A percentile compares a stretch with the other conserved stretches of the same genome.
Conservation (phyloP, 768 basidiomycete genomes). For the Pisolithus marmoratus region DNA sequence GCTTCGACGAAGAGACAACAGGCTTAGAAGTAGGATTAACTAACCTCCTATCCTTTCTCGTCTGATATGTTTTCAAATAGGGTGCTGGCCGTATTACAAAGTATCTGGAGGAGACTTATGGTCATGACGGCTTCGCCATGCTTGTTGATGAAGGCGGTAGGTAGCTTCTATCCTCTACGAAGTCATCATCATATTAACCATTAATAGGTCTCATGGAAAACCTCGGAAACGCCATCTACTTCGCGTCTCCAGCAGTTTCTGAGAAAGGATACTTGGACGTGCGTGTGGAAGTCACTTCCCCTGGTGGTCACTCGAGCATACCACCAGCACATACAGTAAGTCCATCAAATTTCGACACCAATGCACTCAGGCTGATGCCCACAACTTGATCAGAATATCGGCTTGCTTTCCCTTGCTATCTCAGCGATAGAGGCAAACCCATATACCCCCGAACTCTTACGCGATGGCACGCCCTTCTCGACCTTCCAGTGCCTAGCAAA, state of each 20-base stretch:
- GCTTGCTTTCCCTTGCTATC: constrained; percentile 63
- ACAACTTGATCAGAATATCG: constrained; percentile 52
- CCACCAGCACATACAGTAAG: constrained; percentile 72
- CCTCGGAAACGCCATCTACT: constrained; percentile 14
- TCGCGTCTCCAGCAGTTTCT: constrained; percentile 54
- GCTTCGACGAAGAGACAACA: constrained; percentile 53
- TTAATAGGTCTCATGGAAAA: neutral
- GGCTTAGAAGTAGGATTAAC: constrained; percentile 35
- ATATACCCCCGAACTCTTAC: constrained; percentile 39
- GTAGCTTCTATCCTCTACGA: constrained; percentile 25
- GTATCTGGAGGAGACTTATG: constrained; percentile 53
- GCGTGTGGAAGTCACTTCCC: constrained; percentile 49
- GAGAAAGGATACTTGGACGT: constrained; percentile 69
- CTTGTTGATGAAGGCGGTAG: constrained; percentile 27
- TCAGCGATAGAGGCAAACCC: constrained; percentile 63
- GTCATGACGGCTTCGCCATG: constrained; percentile 62
- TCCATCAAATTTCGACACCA: constrained; percentile 3
- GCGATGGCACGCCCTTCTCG: constrained; percentile 9
- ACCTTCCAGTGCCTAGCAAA: constrained; percentile 56
- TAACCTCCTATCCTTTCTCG: neutral
- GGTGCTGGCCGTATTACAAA: constrained; percentile 45
- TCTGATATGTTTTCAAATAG: constrained; percentile 10
- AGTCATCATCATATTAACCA: neutral
- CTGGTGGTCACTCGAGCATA: constrained; percentile 80
- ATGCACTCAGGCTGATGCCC: neutral